Percentiles rank a stretch among this genome's conserved stretches.
Conservation (phyloP, 2,329 filamentous ascomycete genomes). For the Colletotrichum eleusines region DNA sequence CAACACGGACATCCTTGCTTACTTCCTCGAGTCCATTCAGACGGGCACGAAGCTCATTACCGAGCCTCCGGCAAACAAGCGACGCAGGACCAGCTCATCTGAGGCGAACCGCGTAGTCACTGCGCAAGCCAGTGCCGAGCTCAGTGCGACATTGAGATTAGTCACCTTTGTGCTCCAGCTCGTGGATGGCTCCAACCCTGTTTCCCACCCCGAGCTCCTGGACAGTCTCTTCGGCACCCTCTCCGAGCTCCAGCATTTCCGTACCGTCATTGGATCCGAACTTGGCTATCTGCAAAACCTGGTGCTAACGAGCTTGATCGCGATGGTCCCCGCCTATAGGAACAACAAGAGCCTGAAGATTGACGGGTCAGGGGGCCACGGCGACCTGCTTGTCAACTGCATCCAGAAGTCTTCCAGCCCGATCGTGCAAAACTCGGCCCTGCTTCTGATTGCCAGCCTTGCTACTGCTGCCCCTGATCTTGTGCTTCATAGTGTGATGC, state of each 20-base stretch:
- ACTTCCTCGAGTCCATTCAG: conserved; percentile 80
- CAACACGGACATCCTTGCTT: conserved; percentile 76
- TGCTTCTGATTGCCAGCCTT: conserved; percentile 88
- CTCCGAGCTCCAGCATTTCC: conserved; percentile 88
- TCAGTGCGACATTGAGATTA: conserved; percentile 77
- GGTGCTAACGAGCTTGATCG: conserved; percentile 82
- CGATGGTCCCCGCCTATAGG: conserved; percentile 85
- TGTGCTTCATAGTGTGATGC: conserved; percentile 97
- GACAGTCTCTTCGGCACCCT: conserved; percentile 85
- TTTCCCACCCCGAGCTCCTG: conserved; percentile 80
- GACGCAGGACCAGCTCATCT: conserved; percentile 81
- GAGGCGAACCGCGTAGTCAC: conserved; percentile 72
- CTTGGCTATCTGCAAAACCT: conserved; percentile 91
- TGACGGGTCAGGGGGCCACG: conserved; percentile 83
- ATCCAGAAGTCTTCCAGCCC: conserved; percentile 92
- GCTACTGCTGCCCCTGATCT: conserved; percentile 90
- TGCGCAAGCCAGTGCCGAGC: conserved; percentile 72
- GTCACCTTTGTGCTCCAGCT: conserved; percentile 91
- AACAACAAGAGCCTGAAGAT: conserved; percentile 70
- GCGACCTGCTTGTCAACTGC: conserved; percentile 93
- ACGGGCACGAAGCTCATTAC: conserved; percentile 79
- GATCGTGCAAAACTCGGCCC: conserved; percentile 91
- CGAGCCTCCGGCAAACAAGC: conserved; percentile 80
- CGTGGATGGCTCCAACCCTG: conserved; percentile 83
- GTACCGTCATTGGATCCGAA: conserved; percentile 84